phyloP scores from a whole-genome alignment of 352 stramenopile species.

The Phytopythium delawarense region DNA sequence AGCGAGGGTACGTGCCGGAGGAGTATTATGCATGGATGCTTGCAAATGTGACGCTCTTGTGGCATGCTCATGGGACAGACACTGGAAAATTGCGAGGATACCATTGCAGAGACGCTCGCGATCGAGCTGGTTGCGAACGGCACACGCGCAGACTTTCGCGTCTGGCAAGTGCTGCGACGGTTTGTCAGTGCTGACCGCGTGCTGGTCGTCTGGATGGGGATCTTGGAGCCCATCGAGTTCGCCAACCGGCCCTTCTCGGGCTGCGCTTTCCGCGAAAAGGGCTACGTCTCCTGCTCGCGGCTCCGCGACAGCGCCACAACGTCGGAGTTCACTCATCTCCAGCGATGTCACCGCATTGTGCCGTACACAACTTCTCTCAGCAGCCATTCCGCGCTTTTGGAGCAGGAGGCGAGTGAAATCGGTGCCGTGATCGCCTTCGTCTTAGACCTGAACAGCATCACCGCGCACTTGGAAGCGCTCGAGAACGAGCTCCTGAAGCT shows the following conservation, averaged over 20 bases:
- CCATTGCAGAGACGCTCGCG: conserved; percentile 24
- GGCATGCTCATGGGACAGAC: no score
- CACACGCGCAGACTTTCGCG: conserved; percentile 24
- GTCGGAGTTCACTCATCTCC: not conserved
- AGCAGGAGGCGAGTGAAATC: no score
- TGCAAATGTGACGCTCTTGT: no score
- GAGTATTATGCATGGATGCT: no score
- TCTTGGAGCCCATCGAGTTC: conserved; percentile 45
- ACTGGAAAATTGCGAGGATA: conserved; percentile 3
- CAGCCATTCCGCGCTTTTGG: no score
- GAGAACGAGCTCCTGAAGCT: no score
- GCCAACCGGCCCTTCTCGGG: conserved; percentile 32
- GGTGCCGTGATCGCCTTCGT: no score
- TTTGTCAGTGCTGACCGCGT: conserved; percentile 47
- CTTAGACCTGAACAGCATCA: no score
- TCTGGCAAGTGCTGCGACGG: conserved; percentile 46
- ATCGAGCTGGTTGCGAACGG: conserved; percentile 25
- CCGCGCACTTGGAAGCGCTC: no score
- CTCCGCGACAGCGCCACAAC: conserved; percentile 12
- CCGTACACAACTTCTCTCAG: no score
- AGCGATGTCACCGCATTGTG: conserved; percentile 1
- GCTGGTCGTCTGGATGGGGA: conserved; percentile 44
- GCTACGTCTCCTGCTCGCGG: conserved; percentile 50
- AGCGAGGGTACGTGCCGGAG: conserved; percentile 14
- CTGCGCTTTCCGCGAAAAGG: conserved; percentile 40